These are phyloP conservation scores for Lactuca sativa DNA, from an alignment of 129 eudicot species.

Conservation along the genomic window DNA sequence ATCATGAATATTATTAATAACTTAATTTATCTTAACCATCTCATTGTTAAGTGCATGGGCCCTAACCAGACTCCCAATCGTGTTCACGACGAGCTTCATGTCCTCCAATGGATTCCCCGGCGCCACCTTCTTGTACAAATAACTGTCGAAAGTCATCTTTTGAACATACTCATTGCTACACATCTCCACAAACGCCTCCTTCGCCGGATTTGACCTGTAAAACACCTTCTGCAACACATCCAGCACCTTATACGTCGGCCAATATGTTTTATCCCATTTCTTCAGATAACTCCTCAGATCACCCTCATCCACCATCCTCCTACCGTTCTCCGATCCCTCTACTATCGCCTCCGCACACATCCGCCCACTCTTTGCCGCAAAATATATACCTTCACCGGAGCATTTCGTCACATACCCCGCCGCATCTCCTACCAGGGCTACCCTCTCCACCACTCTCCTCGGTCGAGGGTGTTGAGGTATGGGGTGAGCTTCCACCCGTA, in stretches of 20 bases:
- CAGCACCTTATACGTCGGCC: constrained; percentile 79
- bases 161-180: constrained; percentile 83
- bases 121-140: constrained; percentile 56
- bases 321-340: constrained; percentile 77
- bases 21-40: constrained; percentile 50
- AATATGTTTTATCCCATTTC: constrained; percentile 75
- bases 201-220: constrained; percentile 74
- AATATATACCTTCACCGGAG: constrained; percentile 81
- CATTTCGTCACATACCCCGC: constrained; percentile 86
- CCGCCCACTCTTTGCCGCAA: constrained; percentile 88
- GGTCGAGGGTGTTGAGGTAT: constrained; percentile 85
- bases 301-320: constrained; percentile 60
- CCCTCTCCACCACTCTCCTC: constrained; percentile 48
- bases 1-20: no score
- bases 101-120: constrained; percentile 52
- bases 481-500: constrained; percentile 81
- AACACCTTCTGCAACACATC: constrained; percentile 77
- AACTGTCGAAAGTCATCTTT: constrained; percentile 89
- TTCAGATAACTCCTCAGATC: constrained; percentile 74
- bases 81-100: constrained; percentile 69
- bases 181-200: constrained; percentile 90
- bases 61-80: constrained; percentile 72
- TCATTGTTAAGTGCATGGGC: constrained; percentile 76
- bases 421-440: constrained; percentile 80
- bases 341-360: constrained; percentile 89